Evolutionary conservation across 2,329 filamentous ascomycete species (phyloP).

Genomic region (Aspergillus sclerotialis): DNA sequence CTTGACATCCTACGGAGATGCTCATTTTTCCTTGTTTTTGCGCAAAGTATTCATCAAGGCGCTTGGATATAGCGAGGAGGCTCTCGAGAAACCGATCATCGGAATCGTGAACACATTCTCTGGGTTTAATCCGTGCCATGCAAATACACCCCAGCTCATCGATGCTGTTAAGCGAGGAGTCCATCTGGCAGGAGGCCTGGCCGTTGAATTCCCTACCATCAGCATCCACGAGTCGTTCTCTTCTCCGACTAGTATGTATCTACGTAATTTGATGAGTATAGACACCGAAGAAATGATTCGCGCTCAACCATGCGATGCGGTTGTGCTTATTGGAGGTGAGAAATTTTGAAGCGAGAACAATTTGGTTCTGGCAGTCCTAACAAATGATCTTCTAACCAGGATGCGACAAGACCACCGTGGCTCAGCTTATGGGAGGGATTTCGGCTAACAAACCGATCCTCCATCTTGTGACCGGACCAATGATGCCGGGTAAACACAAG

Average conservation of each 20-base stretch:
- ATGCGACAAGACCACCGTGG: slow-evolving; percentile 66
- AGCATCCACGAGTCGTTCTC: slow-evolving; percentile 63
- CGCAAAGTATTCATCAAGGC: slow-evolving; percentile 72
- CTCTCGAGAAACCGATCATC: slow-evolving; percentile 60
- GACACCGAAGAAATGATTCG: slow-evolving; percentile 70
- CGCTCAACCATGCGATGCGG: slow-evolving; percentile 62
- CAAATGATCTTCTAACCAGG: slow-evolving; percentile 42
- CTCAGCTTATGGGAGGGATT: slow-evolving; percentile 68
- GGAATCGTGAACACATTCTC: slow-evolving; percentile 67
- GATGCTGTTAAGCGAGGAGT: slow-evolving; percentile 62
- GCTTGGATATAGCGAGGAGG: slow-evolving; percentile 63
- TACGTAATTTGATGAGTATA: slow-evolving; percentile 68
- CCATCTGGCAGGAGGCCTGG: slow-evolving; percentile 57
- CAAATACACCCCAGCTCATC: slow-evolving; percentile 62
- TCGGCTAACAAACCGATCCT: slow-evolving; percentile 65
- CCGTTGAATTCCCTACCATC: slow-evolving; percentile 66
- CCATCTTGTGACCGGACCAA: slow-evolving; percentile 62
- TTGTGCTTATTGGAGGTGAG: slow-evolving; percentile 57
- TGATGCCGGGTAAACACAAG: slow-evolving; percentile 63
- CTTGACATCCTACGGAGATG: slow-evolving; percentile 61
- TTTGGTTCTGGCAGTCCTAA: too few species aligned
- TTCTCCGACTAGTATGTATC: slow-evolving; percentile 63
- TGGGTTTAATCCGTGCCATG: slow-evolving; percentile 66
- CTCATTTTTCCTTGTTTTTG: slow-evolving; percentile 66
- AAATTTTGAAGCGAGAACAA: slow-evolving; percentile 4